A percentile compares a stretch with the other conserved stretches of the same genome.
Conservation (phyloP, 164 flowering plant species). For the Umbilicus rupestris region DNA sequence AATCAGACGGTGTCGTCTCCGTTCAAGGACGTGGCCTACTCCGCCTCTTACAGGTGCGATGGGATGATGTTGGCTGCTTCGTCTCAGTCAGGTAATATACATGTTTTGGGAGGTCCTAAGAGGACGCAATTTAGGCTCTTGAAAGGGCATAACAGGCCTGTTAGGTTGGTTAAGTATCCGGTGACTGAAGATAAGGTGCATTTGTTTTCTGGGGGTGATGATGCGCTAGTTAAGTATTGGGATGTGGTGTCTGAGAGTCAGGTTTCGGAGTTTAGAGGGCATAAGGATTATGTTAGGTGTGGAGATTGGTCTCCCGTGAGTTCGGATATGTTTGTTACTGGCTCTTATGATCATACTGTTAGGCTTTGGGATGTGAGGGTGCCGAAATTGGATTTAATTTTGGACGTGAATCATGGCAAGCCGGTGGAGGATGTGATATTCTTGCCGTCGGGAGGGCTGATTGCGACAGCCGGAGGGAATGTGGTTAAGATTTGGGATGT, state of each 20-base stretch:
- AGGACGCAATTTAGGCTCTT: conserved; percentile 46
- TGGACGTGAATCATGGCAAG: conserved; percentile 58
- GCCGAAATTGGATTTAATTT: conserved; percentile 18
- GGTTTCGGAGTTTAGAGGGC: conserved; percentile 40
- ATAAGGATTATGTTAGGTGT: conserved; percentile 75
- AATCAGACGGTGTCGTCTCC: conserved; percentile 30
- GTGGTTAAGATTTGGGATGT: conserved; percentile 88
- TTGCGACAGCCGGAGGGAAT: conserved; percentile 85
- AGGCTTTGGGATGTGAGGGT: conserved; percentile 83
- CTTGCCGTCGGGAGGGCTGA: conserved; percentile 69
- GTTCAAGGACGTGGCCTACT: conserved; percentile 49
- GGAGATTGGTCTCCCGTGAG: conserved; percentile 69
- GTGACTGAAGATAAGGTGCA: conserved; percentile 50
- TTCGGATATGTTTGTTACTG: conserved; percentile 53
- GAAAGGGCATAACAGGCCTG: conserved; percentile 51
- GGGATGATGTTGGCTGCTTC: conserved; percentile 81
- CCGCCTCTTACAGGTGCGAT: conserved; percentile 64
- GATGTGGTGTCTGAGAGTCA: conserved; percentile 53
- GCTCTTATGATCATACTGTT: conserved; percentile 83
- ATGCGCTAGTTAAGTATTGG: conserved; percentile 76
- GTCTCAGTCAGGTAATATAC: conserved; percentile 53
- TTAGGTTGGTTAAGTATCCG: conserved; percentile 51
- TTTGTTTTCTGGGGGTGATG: conserved; percentile 80
- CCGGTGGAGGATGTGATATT: conserved; percentile 75
- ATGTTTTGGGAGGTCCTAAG: conserved; percentile 48